Conservation (phyloP, 176 grass and related monocot species). For the Bothriochloa decipiens region DNA sequence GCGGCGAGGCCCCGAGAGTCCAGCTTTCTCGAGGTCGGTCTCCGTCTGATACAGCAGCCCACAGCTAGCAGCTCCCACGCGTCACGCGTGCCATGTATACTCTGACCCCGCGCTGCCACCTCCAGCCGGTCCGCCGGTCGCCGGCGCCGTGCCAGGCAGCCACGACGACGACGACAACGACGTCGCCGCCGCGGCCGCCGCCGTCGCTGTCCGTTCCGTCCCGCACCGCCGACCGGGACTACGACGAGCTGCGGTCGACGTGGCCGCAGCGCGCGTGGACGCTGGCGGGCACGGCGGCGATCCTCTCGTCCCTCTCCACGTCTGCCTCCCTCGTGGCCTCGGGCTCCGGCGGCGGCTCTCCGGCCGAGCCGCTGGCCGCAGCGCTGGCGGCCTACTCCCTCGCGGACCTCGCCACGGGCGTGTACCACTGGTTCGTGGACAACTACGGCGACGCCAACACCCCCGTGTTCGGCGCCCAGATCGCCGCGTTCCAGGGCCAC, state of each 20-base stretch:
- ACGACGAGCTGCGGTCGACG: constrained; percentile 65
- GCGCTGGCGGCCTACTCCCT: constrained; percentile 60
- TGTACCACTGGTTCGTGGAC: constrained; percentile 93
- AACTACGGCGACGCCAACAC: constrained; percentile 84
- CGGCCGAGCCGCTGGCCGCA: constrained; percentile 37
- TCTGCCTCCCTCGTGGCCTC: constrained; percentile 51
- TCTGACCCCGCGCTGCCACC: constrained; percentile 48
- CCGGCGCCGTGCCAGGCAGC: constrained; percentile 46
- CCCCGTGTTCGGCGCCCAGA: constrained; percentile 67
- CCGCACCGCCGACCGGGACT: constrained; percentile 13
- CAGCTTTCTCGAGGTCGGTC: neutral
- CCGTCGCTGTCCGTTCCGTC: neutral
- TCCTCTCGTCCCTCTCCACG: constrained; percentile 66
- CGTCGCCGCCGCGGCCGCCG: neutral
- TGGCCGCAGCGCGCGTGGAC: constrained; percentile 88
- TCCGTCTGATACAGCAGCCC: neutral
- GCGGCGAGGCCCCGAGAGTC: constrained; percentile 18
- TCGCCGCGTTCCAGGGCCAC: constrained; percentile 91
- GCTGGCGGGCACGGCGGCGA: constrained; percentile 54
- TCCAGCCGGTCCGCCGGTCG: constrained; percentile 28
- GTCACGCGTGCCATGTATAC: constrained; percentile 48
- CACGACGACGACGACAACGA: neutral
- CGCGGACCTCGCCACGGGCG: constrained; percentile 76
- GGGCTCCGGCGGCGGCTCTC: constrained; percentile 9
- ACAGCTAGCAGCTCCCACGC: neutral